These are phyloP conservation scores for Paramecium bursaria DNA, from an alignment of 73 alveolate species.

Conservation along the genomic window DNA sequence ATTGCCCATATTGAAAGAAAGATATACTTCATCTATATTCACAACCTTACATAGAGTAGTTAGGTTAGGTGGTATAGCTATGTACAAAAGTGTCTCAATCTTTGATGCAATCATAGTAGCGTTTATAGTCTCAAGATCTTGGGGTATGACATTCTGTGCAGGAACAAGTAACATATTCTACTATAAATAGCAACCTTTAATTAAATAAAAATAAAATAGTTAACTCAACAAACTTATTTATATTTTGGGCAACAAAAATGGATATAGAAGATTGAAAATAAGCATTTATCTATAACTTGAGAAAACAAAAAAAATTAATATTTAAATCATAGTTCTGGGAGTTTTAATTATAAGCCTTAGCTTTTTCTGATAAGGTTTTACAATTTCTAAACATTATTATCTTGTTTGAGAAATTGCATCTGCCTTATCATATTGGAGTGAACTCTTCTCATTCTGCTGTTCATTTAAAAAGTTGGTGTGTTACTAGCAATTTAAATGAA, in stretches of 20 bases:
- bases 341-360: too few relatives aligned
- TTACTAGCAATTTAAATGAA: too few relatives aligned
- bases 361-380: too few relatives aligned
- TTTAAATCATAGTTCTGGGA: too few relatives aligned
- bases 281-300: slow-evolving; percentile 13
- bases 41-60: slow-evolving; percentile 54
- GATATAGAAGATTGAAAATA: slow-evolving; percentile 34
- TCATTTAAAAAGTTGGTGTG: too few relatives aligned
- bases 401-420: too few relatives aligned
- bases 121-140: slow-evolving; percentile 28
- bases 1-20: neutral
- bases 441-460: too few relatives aligned
- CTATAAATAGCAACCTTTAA: slow-evolving; percentile 4
- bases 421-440: too few relatives aligned
- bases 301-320: too few relatives aligned
- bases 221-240: slow-evolving; percentile 7
- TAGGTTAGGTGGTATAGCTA: slow-evolving; percentile 19
- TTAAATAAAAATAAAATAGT: slow-evolving; percentile 8
- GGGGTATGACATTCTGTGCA: slow-evolving; percentile 58
- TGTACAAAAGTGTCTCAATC: slow-evolving; percentile 37
- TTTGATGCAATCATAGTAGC: slow-evolving; percentile 48
- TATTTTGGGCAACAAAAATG: slow-evolving; percentile 23
- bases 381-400: too few relatives aligned
- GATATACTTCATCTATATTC: slow-evolving; percentile 23
- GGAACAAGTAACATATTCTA: slow-evolving; percentile 3